A percentile compares a stretch with the other conserved stretches of the same genome.
Conservation (phyloP, 176 grass and related monocot genomes). For the Avena sativa region DNA sequence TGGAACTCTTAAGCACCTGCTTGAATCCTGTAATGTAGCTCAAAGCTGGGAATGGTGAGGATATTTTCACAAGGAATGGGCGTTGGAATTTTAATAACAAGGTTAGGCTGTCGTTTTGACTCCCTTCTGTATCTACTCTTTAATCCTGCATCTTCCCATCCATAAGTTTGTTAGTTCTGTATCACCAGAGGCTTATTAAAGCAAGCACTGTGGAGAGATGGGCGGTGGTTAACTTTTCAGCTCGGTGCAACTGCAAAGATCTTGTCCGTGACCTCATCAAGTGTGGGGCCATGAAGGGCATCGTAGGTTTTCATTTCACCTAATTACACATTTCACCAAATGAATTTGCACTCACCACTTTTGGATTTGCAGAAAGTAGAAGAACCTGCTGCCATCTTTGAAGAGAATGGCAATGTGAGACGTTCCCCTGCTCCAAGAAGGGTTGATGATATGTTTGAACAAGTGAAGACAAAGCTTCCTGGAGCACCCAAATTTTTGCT, state of each 20-base stretch:
- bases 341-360: background rate
- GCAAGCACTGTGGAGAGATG: constrained; percentile 52
- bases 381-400: constrained; percentile 51
- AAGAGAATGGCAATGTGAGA: constrained; percentile 65
- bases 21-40: constrained; percentile 50
- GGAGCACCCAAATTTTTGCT: constrained; percentile 74
- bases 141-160: background rate
- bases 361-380: constrained; percentile 54
- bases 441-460: constrained; percentile 79
- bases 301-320: constrained; percentile 54
- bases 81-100: constrained; percentile 97
- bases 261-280: constrained; percentile 75
- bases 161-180: constrained; percentile 32
- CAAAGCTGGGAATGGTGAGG: constrained; percentile 73
- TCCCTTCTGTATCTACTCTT: background rate
- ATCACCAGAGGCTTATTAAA: constrained; percentile 62
- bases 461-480: constrained; percentile 68
- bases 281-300: constrained; percentile 78
- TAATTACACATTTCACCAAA: background rate
- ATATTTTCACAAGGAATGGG: constrained; percentile 74
- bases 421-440: constrained; percentile 55
- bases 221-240: constrained; percentile 94
- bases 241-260: constrained; percentile 59
- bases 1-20: background rate
- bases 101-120: constrained; percentile 35